A percentile compares a stretch with the other conserved stretches of the same genome.
Evolutionary conservation across 257 asterid genomes (phyloP).

Genomic region (Cinchona pubescens): DNA sequence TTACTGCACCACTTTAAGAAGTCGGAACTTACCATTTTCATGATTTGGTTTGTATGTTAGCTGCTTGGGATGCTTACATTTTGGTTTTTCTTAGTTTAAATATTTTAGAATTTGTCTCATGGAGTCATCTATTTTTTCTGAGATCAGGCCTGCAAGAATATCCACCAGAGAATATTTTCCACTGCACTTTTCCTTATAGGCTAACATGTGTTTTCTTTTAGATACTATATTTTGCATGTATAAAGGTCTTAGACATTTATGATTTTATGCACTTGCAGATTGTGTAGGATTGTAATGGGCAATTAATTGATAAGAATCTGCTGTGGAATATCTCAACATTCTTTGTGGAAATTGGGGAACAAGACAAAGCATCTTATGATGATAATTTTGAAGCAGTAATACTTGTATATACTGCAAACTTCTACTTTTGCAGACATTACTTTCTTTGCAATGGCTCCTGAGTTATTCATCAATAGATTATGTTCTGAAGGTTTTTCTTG

Average conservation of each 20-base stretch:
- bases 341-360: constrained; percentile 17
- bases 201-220: not conserved
- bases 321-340: constrained; percentile 21
- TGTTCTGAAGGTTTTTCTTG: constrained; percentile 15
- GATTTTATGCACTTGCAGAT: constrained; percentile 11
- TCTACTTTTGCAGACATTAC: constrained; percentile 14
- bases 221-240: not conserved
- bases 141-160: constrained; percentile 24
- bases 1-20: constrained; percentile 18
- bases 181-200: constrained; percentile 22
- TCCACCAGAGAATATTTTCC: constrained; percentile 14
- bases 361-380: constrained; percentile 1
- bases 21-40: constrained; percentile 15
- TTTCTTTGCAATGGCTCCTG: constrained; percentile 21
- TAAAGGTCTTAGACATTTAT: not conserved
- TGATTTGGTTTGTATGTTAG: constrained; percentile 15
- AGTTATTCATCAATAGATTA: constrained; percentile 23
- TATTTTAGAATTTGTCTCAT: not conserved
- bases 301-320: constrained; percentile 18
- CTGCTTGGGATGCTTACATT: not conserved
- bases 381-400: constrained; percentile 21
- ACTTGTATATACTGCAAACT: constrained; percentile 19
- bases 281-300: constrained; percentile 21
- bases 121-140: not conserved
- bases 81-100: not conserved